Evolutionary conservation across 306 rosid genomes (phyloP), one percentile per base, ranked within the genome.

Genomic region (Crataegus laevigata): DNA sequence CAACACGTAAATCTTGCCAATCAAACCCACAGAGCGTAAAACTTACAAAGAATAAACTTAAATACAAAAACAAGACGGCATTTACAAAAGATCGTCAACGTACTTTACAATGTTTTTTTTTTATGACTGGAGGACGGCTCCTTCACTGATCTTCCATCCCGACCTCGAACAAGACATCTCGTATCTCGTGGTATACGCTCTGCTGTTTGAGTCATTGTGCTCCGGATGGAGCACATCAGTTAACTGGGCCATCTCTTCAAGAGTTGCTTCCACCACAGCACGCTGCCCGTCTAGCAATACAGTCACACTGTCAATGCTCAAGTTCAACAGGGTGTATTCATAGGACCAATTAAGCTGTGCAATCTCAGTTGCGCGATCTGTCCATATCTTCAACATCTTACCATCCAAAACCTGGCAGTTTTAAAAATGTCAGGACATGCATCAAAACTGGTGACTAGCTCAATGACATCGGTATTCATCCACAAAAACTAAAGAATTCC

Each of bases 311-410:
- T 92, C 98, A 38, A 94, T 90, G 80, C 66, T 90, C 84, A 92
- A 88, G 83, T 81, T 91, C 85, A 78, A 69, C 67, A 94, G 82
- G 72, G 76, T 69, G 83, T 92, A 94, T 63, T 89, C 88, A 58
- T 94, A 94, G 66, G 86, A 91, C 97, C 96, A 94, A 70, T 92
- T 90, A 12, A 91, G 93, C 82, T 89, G 89, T 45, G 93, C 91
- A 77, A 94, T 89, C 83, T 94, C 96, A 40, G 84, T 81, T 5
- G 97, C 98, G 1, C 98, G 97, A 77, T 92, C 96, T 3, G 86
- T 86, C 98, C 98, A 94, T 76, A 90, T 83, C 88, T 90, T 90
- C 92, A 94, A 82, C 98, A 94, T 94, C 86, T 87, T 91, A 72
- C 97, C 96, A 4, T 92, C 98, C 93, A 94, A 84, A 78, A 88